A percentile compares a stretch with the other conserved stretches of the same genome.
Evolutionary conservation across 306 rosid species (phyloP).

Genomic region (Vigna reflexopilosa): DNA sequence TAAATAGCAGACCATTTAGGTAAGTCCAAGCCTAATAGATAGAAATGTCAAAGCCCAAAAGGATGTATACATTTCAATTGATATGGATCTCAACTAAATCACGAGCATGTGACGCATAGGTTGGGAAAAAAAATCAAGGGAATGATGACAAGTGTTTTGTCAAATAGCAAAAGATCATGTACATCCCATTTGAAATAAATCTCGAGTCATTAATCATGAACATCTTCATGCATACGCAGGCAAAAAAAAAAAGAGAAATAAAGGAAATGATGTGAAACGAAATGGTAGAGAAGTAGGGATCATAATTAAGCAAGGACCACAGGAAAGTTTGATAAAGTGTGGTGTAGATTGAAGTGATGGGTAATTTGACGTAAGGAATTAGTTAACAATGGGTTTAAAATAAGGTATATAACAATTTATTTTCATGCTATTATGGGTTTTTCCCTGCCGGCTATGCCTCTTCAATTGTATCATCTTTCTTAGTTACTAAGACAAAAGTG

Average conservation of each 20-base stretch:
- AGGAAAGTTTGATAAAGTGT: background rate
- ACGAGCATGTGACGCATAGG: too few species aligned
- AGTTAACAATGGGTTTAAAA: constrained; percentile 22
- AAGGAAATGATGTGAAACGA: constrained; percentile 28
- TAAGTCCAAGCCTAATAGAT: too few species aligned
- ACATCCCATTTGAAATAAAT: too few species aligned
- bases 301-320: constrained; percentile 21
- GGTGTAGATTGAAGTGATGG: constrained; percentile 17
- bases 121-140: too few species aligned
- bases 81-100: too few species aligned
- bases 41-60: too few species aligned
- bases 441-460: constrained; percentile 8
- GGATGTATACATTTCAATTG: too few species aligned
- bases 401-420: background rate
- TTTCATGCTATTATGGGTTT: constrained; percentile 31
- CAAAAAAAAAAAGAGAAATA: background rate
- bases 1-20: too few species aligned
- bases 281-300: background rate
- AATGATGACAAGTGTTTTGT: too few species aligned
- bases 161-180: too few species aligned
- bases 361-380: constrained; percentile 39
- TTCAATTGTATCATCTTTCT: constrained; percentile 5
- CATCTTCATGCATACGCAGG: constrained; percentile 11
- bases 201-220: constrained; percentile 5
- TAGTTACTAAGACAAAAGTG: constrained; percentile 25